Evolutionary conservation across 2,329 filamentous ascomycete species (phyloP), one percentile per base, ranked within the genome.

Genomic region (Teratosphaeria gauchensis): DNA sequence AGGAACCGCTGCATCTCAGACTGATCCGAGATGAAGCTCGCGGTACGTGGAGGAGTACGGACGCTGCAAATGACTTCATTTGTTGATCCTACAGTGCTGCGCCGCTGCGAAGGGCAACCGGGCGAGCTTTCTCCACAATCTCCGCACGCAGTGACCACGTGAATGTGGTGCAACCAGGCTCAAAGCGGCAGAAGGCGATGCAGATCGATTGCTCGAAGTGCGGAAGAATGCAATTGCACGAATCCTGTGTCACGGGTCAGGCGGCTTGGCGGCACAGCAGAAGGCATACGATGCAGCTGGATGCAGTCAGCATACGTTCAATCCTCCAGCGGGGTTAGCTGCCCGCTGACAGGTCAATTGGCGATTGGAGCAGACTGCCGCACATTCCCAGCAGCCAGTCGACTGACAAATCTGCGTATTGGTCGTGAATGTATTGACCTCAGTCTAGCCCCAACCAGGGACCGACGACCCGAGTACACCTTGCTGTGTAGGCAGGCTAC

Each of bases 201-300:
- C 9, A 53, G 60, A 61, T 64, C 61, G 32, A 32, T 54, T 54
- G 9, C 31, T 24, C 53, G 42, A 38, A 31, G 55, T 31, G 59
- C 62, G 61, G 63, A 58, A 56, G 51, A 62, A 61, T 56, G 46
- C 51, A 30, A 56, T 53, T 54, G 54, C 62, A 53, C 61, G 61
- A 64, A 62, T 63, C 61, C 46, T 33, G 55, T 59, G 55, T 52
- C 32, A 52, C 60, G 60, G 42, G 24, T 56, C n/a, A 57, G n/a
- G 46, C 59, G 59, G 57, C 57, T 19, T 54, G n/a, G 46, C 59
- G 59, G 57, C 57, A 56, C 35, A 32, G 31, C 31, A 35, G n/a
- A 6, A n/a, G 16, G 21, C n/a, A 55, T 42, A 32, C 11, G 21
- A 7, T 16, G 14, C 30, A 12, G 21, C n/a, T 16, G 16, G 5